A percentile compares a stretch with the other conserved stretches of the same genome.
These are phyloP conservation scores for Aspergillus cavernicola DNA, from an alignment of 495 filamentous ascomycete genomes.

Conservation along the genomic window DNA sequence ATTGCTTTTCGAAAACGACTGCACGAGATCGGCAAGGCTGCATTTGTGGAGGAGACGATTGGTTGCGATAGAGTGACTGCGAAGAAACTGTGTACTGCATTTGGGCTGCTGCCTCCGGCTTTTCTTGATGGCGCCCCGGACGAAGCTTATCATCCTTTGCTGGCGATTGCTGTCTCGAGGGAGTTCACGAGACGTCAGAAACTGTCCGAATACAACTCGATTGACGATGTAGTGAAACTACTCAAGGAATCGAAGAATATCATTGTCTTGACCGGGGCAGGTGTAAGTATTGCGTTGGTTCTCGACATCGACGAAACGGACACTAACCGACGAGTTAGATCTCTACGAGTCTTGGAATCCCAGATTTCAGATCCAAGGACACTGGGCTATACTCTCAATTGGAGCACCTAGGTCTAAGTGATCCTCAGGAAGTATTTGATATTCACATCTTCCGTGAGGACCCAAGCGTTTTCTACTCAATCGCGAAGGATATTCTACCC, in stretches of 20 bases:
- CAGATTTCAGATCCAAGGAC: constrained; percentile 65
- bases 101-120: constrained; percentile 71
- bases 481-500: constrained; percentile 88
- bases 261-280: constrained; percentile 90
- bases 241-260: constrained; percentile 75
- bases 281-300: constrained; percentile 43
- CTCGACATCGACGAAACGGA: neutral
- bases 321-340: constrained; percentile 53
- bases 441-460: constrained; percentile 82
- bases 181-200: constrained; percentile 81
- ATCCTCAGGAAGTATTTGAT: constrained; percentile 94
- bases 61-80: constrained; percentile 63
- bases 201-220: constrained; percentile 73
- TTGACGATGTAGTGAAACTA: constrained; percentile 82
- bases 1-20: constrained; percentile 62
- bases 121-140: constrained; percentile 75
- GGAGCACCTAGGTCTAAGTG: constrained; percentile 66
- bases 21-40: constrained; percentile 67
- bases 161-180: constrained; percentile 74
- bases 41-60: constrained; percentile 72
- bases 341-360: constrained; percentile 65
- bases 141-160: constrained; percentile 66
- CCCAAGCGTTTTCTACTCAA: constrained; percentile 84
- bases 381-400: constrained; percentile 71
- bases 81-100: constrained; percentile 87